Percentiles rank a stretch among this genome's conserved stretches.
Evolutionary conservation across 495 filamentous ascomycete genomes (phyloP).

Genomic region (Parmelia sp.): DNA sequence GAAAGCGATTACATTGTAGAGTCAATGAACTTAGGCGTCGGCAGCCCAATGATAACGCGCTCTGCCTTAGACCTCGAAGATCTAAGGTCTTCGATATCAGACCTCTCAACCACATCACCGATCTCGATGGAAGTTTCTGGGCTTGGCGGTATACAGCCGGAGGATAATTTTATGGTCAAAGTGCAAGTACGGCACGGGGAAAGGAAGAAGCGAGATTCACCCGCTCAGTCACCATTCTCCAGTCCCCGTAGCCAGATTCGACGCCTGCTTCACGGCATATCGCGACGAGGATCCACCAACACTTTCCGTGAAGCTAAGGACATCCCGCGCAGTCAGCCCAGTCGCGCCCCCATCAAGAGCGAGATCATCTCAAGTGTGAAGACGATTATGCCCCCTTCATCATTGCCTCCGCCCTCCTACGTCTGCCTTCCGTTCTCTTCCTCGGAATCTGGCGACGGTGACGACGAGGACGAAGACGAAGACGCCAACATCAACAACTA

Average conservation of each 20-base stretch:
- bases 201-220: constrained; percentile 13
- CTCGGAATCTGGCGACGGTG: constrained; percentile 18
- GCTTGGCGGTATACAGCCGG: constrained; percentile 56
- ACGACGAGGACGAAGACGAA: constrained; percentile 12
- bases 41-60: neutral
- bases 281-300: constrained; percentile 11
- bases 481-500: neutral
- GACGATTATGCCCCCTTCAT: constrained; percentile 23
- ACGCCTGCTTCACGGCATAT: constrained; percentile 14
- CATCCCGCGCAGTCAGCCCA: constrained; percentile 15
- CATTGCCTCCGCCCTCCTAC: constrained; percentile 25
- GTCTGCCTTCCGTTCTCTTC: constrained; percentile 19
- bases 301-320: constrained; percentile 8
- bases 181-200: constrained; percentile 45
- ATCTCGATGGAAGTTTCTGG: constrained; percentile 53
- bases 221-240: constrained; percentile 1
- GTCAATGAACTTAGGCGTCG: constrained; percentile 4
- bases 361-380: constrained; percentile 21
- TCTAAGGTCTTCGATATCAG: constrained; percentile 20
- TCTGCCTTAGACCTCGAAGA: constrained; percentile 22
- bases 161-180: constrained; percentile 59
- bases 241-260: neutral
- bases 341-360: neutral
- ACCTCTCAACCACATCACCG: constrained; percentile 5
- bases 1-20: constrained; percentile 1